Evolutionary conservation across 139 green algal genomes (phyloP), one percentile per base, ranked within the genome.

Genomic region (Choricystis sp.): DNA sequence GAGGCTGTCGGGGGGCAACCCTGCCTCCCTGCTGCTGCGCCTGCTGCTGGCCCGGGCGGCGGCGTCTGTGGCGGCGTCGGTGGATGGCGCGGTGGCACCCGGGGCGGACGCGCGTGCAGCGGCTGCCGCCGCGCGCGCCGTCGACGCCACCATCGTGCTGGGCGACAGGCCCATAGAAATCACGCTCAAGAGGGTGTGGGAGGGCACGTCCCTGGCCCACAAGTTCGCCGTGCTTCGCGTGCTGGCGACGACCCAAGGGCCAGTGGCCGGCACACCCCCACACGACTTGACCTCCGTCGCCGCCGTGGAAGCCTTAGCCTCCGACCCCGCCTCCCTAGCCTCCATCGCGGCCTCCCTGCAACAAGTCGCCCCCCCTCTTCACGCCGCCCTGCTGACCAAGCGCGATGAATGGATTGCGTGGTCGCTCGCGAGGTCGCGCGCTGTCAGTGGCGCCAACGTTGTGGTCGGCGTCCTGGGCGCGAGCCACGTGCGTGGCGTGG

Each of bases 101-200:
- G 85, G 83, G 2, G 75, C n/a, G 0, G 85, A 92, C 69, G 83
- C 91, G 56, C 49, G 72, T 3, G 80, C 85, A 0, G 85, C 81
- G 0, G 60, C 69, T 23, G 26, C 31, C 1, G 77, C 76, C 25
- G 80, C 84, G 3, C 82, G 83, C 20, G 75, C 64, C 24, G 69
- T 83, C 9, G 74, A 65, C 0, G 69, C 76, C n/a, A 67, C 83
- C 31, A 27, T 94, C n/a, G 86, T 94, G 61, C 72, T 94, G 31
- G 86, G 86, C 0, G 86, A 94, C 70, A 59, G 86, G 40, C 86
- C 84, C 0, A 87, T 94, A 26, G 86, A 94, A 69, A 86, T 94
- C 40, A 93, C 76, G 4, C 73, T 93, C 64, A 59, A 72, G 63
- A 72, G 85, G 0, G 83, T 80, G 0, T 92, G 84, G 84, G 70